These are phyloP conservation scores for Eimeria tenella DNA, from an alignment of 169 alveolate species.

Conservation along the genomic window DNA sequence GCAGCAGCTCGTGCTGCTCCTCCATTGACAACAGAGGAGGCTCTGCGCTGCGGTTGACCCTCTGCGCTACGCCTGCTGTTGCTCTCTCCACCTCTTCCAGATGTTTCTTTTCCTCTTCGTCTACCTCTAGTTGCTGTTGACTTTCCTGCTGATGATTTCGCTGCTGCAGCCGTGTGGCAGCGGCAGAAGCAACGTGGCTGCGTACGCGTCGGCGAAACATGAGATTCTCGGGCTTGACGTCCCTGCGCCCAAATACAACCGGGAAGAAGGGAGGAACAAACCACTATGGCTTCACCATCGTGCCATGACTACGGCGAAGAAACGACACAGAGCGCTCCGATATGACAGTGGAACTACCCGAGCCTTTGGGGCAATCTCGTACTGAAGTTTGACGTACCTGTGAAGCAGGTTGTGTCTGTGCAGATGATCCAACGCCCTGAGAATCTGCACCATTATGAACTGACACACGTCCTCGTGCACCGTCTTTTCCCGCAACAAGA, in stretches of 20 bases:
- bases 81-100: background rate
- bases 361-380: background rate
- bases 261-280: background rate
- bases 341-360: background rate
- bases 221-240: slow-evolving; percentile 86
- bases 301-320: background rate
- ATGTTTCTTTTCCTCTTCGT: no score
- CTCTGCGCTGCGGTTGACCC: background rate
- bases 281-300: background rate
- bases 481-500: slow-evolving; percentile 89
- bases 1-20: slow-evolving; percentile 82
- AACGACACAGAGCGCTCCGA: no score
- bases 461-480: slow-evolving; percentile 93
- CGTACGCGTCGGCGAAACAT: slow-evolving; percentile 82
- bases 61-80: background rate
- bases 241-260: slow-evolving; percentile 71
- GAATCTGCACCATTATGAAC: slow-evolving; percentile 90
- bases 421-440: slow-evolving; percentile 89
- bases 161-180: slow-evolving; percentile 19
- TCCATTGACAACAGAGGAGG: slow-evolving; percentile 34
- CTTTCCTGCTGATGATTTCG: background rate
- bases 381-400: slow-evolving; percentile 39
- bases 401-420: slow-evolving; percentile 87
- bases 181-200: slow-evolving; percentile 48
- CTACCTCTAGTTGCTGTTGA: no score